These are phyloP conservation scores for Dacryopinax spathularia DNA, from an alignment of 768 basidiomycete genomes.

Conservation along the genomic window DNA sequence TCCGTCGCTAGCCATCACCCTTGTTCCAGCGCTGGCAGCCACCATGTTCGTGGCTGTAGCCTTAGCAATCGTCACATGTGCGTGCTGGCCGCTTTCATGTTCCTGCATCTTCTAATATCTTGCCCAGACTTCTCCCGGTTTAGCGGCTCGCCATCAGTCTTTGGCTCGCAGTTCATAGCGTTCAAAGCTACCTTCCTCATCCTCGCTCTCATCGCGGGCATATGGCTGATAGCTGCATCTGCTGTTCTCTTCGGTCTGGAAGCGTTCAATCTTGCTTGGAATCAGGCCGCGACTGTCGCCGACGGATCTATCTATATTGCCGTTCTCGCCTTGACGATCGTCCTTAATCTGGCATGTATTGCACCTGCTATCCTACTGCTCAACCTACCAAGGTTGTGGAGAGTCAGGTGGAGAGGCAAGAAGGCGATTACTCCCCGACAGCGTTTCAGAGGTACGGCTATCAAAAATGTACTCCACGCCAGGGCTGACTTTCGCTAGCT, in stretches of 20 bases:
- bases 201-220: slow-evolving; percentile 36
- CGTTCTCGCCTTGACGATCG: slow-evolving; percentile 40
- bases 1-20: slow-evolving; percentile 49
- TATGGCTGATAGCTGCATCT: slow-evolving; percentile 54
- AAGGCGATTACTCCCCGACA: slow-evolving; percentile 61
- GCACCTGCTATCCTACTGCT: slow-evolving; percentile 57
- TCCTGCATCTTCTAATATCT: slow-evolving; percentile 9
- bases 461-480: background rate
- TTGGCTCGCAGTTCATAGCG: slow-evolving; percentile 41
- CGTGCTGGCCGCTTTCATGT: slow-evolving; percentile 18
- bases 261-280: slow-evolving; percentile 34
- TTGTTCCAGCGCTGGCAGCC: slow-evolving; percentile 52
- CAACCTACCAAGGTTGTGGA: slow-evolving; percentile 53
- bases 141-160: slow-evolving; percentile 47
- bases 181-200: slow-evolving; percentile 54
- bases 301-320: slow-evolving; percentile 62
- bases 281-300: slow-evolving; percentile 33
- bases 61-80: slow-evolving; percentile 41
- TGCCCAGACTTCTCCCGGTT: slow-evolving; percentile 43
- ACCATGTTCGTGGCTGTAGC: slow-evolving; percentile 45
- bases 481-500: slow-evolving; percentile 26
- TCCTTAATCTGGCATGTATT: slow-evolving; percentile 53
- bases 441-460: slow-evolving; percentile 50
- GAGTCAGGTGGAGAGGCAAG: slow-evolving; percentile 39
- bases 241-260: slow-evolving; percentile 55